These are phyloP conservation scores for Incumbomyces lentus DNA, from an alignment of 2,329 filamentous ascomycete genomes.

Conservation along the genomic window DNA sequence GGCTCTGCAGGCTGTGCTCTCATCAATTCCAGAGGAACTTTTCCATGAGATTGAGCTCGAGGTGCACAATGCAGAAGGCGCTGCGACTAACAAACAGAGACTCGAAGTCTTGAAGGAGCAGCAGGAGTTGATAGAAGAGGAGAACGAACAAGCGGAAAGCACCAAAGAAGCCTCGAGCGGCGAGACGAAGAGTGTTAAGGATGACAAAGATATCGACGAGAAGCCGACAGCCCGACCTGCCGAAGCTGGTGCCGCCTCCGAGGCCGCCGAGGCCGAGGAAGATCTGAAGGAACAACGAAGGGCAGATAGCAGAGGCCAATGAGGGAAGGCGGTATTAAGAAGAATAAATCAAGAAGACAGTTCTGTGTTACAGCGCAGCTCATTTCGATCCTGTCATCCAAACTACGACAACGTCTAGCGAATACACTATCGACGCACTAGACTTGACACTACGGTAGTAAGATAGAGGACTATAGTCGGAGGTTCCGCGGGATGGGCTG, in stretches of 20 bases:
- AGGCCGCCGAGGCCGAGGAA: slow-evolving; percentile 32
- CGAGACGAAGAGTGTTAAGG: slow-evolving; percentile 39
- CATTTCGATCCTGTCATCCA: too few relatives aligned
- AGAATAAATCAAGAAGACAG: slow-evolving; percentile 3
- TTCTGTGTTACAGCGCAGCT: too few relatives aligned
- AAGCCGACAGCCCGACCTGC: slow-evolving; percentile 55
- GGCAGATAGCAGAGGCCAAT: background rate
- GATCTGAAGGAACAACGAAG: slow-evolving; percentile 19
- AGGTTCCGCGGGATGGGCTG: too few relatives aligned
- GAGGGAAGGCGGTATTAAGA: slow-evolving; percentile 10
- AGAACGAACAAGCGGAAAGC: slow-evolving; percentile 82
- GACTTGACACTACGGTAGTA: too few relatives aligned
- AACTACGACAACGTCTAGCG: too few relatives aligned
- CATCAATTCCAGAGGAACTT: slow-evolving; percentile 90
- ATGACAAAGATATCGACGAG: slow-evolving; percentile 87
- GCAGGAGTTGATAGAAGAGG: slow-evolving; percentile 93
- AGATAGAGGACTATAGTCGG: too few relatives aligned
- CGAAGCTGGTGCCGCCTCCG: slow-evolving; percentile 44
- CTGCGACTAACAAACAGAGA: slow-evolving; percentile 96
- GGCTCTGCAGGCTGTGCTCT: slow-evolving; percentile 81
- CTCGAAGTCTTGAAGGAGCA: slow-evolving; percentile 97
- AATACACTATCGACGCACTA: too few relatives aligned
- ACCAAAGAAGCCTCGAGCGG: slow-evolving; percentile 60
- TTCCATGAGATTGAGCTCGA: slow-evolving; percentile 99
- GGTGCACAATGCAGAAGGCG: slow-evolving; percentile 91